phyloP scores from a whole-genome alignment of 2,329 filamentous ascomycete genomes.

The Graphilbum ipis-grandicollis region DNA sequence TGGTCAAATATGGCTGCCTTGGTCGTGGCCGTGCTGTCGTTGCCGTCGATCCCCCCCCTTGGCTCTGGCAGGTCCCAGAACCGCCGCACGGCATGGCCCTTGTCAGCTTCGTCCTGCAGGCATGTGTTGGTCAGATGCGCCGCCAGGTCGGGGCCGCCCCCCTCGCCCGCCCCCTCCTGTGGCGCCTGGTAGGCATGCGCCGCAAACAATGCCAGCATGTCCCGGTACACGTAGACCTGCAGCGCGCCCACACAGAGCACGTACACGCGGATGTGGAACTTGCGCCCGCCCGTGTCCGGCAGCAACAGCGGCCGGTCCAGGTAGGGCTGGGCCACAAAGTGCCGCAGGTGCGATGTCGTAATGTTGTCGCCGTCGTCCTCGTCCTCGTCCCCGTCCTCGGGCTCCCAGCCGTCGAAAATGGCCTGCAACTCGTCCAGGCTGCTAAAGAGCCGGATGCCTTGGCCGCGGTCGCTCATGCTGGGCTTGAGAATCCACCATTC shows the following conservation, averaged over 20 bases:
- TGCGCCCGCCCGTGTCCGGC: conserved; percentile 43
- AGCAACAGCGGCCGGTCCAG: conserved; percentile 75
- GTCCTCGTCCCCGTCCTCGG: conserved; percentile 44
- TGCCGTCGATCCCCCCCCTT: conserved; percentile 11
- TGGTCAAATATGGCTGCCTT: conserved; percentile 52
- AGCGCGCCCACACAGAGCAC: conserved; percentile 67
- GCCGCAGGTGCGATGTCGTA: conserved; percentile 76
- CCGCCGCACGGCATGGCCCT: conserved; percentile 38
- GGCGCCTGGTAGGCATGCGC: conserved; percentile 55
- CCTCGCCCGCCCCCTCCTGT: conserved; percentile 20
- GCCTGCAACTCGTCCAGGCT: conserved; percentile 65
- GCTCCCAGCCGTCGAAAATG: conserved; percentile 90
- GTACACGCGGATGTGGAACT: conserved; percentile 92
- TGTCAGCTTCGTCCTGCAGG: conserved; percentile 48
- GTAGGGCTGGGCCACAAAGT: conserved; percentile 93
- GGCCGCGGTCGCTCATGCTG: conserved; percentile 90
- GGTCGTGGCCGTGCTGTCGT: conserved; percentile 7
- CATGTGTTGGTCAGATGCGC: conserved; percentile 92
- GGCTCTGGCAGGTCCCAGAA: conserved; percentile 50
- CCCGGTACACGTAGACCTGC: conserved; percentile 68
- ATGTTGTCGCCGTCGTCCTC: conserved; percentile 47
- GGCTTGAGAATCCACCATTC: conserved; percentile 99
- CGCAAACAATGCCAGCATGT: conserved; percentile 89
- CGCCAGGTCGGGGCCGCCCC: conserved; percentile 35
- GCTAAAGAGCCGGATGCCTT: conserved; percentile 80